A percentile compares a stretch with the other conserved stretches of the same genome.
Evolutionary conservation across 2,329 filamentous ascomycete genomes (phyloP).

Genomic region (Pseudohalonectria lignicola): DNA sequence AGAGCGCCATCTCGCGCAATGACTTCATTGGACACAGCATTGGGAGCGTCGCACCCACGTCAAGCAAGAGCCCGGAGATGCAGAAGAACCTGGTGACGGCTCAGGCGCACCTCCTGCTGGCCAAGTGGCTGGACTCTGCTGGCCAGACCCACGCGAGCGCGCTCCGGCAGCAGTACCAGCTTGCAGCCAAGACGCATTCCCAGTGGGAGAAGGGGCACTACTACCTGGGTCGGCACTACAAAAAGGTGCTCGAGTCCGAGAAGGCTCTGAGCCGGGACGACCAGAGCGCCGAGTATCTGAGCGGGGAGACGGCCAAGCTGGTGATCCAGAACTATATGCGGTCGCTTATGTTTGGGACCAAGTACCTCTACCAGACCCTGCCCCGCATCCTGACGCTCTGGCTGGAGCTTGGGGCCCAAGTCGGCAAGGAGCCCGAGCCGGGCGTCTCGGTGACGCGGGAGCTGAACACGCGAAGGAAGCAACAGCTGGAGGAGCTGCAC

Average conservation of each 20-base stretch:
- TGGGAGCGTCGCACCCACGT: conserved; percentile 21
- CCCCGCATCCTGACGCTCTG: conserved; percentile 88
- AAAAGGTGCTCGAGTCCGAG: conserved; percentile 87
- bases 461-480: conserved; percentile 44
- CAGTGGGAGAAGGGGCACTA: conserved; percentile 97
- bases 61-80: conserved; percentile 26
- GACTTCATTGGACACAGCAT: conserved; percentile 43
- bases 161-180: conserved; percentile 71
- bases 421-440: conserved; percentile 49
- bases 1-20: conserved; percentile 73
- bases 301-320: conserved; percentile 74
- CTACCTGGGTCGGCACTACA: conserved; percentile 93
- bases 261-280: conserved; percentile 65
- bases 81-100: conserved; percentile 55
- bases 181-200: conserved; percentile 57
- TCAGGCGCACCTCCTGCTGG: conserved; percentile 75
- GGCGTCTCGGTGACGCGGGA: conserved; percentile 41
- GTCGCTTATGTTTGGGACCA: conserved; percentile 78
- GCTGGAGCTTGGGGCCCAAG: conserved; percentile 77
- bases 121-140: conserved; percentile 94
- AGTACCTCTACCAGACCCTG: conserved; percentile 91
- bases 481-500: conserved; percentile 60
- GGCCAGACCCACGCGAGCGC: conserved; percentile 81
- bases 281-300: conserved; percentile 65
- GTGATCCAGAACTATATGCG: conserved; percentile 91